These are phyloP conservation scores for Phaseolus coccineus DNA, from an alignment of 331 rosid species.

Conservation along the genomic window DNA sequence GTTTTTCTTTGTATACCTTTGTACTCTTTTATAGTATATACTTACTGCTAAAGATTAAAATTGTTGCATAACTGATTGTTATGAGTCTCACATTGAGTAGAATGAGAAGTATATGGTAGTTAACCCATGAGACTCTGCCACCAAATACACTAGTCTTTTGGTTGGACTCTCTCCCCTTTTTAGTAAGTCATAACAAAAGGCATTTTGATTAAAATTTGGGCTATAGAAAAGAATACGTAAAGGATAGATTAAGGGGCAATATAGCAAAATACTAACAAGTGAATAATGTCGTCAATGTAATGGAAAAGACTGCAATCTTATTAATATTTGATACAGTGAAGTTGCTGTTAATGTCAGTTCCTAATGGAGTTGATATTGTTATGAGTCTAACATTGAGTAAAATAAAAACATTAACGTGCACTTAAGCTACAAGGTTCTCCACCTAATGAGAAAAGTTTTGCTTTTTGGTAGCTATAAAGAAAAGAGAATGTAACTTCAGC, in stretches of 20 bases:
- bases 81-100: neutral
- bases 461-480: neutral
- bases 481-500: neutral
- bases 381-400: neutral
- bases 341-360: neutral
- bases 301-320: neutral
- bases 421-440: neutral
- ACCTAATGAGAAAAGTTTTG: neutral
- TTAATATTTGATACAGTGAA: neutral
- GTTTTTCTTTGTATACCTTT: neutral
- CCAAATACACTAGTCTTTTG: neutral
- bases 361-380: neutral
- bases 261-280: no score
- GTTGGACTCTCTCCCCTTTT: neutral
- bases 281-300: no score
- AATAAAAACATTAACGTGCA: neutral
- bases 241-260: no score
- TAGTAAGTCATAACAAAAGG: neutral
- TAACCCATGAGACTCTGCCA: no score
- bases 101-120: neutral
- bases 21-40: conserved; percentile 6
- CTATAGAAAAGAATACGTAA: neutral
- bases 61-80: neutral
- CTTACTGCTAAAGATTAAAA: neutral
- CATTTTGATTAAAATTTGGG: neutral